Base-by-base conservation (phyloP, 2,329 filamentous ascomycete species). In the Xylaria polymorpha region DNA sequence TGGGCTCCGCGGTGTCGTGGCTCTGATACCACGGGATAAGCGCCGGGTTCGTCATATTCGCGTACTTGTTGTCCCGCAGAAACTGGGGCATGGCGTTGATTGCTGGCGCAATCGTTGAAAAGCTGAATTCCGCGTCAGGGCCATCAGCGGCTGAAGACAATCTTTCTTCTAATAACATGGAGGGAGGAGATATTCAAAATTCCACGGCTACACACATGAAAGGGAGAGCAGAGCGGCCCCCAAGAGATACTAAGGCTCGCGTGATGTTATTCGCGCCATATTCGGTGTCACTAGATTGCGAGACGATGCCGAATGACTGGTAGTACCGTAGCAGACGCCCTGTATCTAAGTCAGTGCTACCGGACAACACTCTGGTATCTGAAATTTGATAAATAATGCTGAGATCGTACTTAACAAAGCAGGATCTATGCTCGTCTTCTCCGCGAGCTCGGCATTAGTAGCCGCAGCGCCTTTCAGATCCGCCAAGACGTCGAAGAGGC, bases 311-410 rank as follows among this genome's bases (percentile, higher is more conserved):
- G 32, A 71, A 66, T 4, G 74, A 71, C 25, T 76, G 73, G 53
- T 75, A 75, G 32, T 74, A 76, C 14, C 74, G 69, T 14, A 76
- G 37, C 8, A 76, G 62, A 10, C 74, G 59, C 41, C 68, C 74
- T 76, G 9, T 10, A 35, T 3, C n/a, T 3, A 25, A 44, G 29
- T 60, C 25, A 65, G 20, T 37, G 8, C 1, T 1, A 14, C 2
- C 14, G 32, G 44, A 20, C 12, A 51, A 29, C 15, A 25, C 20
- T 5, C 4, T 14, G 14, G 14, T 18, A 35, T 15, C 10, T 14
- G 22, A 29, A 6, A 18, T 35, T 32, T 7, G 15, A 25, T 10
- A 3, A 10, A 5, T 9, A n/a, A 46, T 18, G 7, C 22, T 2
- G 14, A 25, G 56, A n/a, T 53, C 63, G 10, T 68, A 75, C 73